Base-by-base conservation (phyloP, 768 basidiomycete species). In the Leccinum imitatum region DNA sequence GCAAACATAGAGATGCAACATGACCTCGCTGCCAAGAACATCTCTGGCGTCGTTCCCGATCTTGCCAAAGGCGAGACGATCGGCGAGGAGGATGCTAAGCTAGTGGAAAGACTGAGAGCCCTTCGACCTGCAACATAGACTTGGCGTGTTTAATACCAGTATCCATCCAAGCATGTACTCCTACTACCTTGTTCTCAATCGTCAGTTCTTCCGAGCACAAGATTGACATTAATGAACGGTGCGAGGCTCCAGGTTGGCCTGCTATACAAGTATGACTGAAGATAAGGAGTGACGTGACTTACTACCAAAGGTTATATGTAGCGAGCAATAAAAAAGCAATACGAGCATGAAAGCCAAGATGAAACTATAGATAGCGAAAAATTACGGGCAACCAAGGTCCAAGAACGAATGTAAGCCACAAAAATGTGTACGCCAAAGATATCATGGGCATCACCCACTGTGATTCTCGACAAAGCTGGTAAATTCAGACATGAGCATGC, bases 1-100 rank as follows among this genome's bases (percentile, higher is more conserved):
- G 94, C 94, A 23, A 90, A 98, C 64, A 90, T 99, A 60, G 94
- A 99, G 73, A 76, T 97, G 25, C 89, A 94, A 72, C 97, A 98
- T 57, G 94, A 95, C 69, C 81, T 98, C 31, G 85, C 88, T 19
- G 75, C 82, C 51, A 86, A 84, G 67, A 83, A 87, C 67, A 71
- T 86, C 35, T 75, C 79, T 10, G 70, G 72, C 25, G 74, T 79
- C 48, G 83, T 93, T 10, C 79, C 89, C 0, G 86, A 87, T 59
- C 70, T 89, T 3, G 63, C 71, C 44, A 75, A 78, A 35, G 76
- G 79, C 65, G 85, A 87, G 63, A 79, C 76, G 48, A 67, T 85
- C 53, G 80, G 85, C 21, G 89, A 95, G 69, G 93, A 94, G 73
- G 93, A 95, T 65, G 79, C 79, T 47, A 84, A 82, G 73, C 78